These are phyloP conservation scores for Penicillium sp. DNA, from an alignment of 2,329 filamentous ascomycete genomes.

Conservation along the genomic window DNA sequence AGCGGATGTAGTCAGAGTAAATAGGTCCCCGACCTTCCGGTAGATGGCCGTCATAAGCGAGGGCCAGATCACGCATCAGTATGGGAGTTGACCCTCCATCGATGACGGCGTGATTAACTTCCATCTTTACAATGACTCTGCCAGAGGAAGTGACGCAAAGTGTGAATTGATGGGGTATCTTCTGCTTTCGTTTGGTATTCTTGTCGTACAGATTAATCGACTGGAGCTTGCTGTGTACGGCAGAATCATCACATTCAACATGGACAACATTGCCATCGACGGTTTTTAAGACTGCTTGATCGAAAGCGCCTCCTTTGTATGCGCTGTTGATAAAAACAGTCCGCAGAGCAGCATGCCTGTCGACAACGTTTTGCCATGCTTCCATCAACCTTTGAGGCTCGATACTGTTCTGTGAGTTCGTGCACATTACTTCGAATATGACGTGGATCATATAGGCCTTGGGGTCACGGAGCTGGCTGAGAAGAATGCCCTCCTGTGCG, in stretches of 20 bases:
- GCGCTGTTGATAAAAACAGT: constrained; percentile 30
- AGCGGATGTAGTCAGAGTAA: constrained; percentile 38
- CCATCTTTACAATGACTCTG: constrained; percentile 33
- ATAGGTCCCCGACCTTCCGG: constrained; percentile 24
- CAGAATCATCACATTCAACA: constrained; percentile 27
- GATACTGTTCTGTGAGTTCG: constrained; percentile 22
- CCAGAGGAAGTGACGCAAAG: constrained; percentile 30
- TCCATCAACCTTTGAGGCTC: constrained; percentile 24
- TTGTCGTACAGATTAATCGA: constrained; percentile 8
- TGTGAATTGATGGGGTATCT: constrained; percentile 32
- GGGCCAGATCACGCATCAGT: constrained; percentile 11
- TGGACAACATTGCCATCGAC: constrained; percentile 23
- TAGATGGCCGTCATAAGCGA: constrained; percentile 38
- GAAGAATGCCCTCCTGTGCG: constrained; percentile 37
- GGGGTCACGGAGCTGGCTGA: constrained; percentile 44
- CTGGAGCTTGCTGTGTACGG: constrained; percentile 15
- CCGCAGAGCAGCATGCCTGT: constrained; percentile 10
- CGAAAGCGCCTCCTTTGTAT: constrained; percentile 32
- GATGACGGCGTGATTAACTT: constrained; percentile 14
- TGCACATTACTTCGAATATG: constrained; percentile 31
- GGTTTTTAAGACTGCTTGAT: constrained; percentile 34
- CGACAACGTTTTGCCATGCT: constrained; percentile 8
- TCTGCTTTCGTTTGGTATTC: constrained; percentile 28
- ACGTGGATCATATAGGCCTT: constrained; percentile 35
- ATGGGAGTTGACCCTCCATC: constrained; percentile 14